Percentiles rank a stretch among this genome's conserved stretches.
Evolutionary conservation across 805 yeast genomes (phyloP).

Genomic region (Alloascoidea hylecoeti): DNA sequence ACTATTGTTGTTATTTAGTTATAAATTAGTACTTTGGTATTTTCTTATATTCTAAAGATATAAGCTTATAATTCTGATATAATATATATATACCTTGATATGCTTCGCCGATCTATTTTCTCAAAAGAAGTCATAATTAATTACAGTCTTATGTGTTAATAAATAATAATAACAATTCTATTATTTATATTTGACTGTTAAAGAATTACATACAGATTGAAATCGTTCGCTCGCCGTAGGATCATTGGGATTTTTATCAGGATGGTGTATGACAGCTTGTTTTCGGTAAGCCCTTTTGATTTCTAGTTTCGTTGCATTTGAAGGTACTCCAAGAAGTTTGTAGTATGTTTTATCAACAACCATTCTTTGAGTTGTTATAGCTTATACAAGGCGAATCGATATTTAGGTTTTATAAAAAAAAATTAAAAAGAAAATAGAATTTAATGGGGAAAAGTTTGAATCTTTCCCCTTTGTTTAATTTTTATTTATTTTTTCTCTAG

Average conservation of each 20-base stretch:
- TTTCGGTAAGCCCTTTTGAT: constrained; percentile 91
- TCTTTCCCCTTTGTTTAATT: too few species aligned
- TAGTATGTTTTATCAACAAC: constrained; percentile 81
- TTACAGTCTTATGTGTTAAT: neutral
- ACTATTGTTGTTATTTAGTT: constrained; percentile 20
- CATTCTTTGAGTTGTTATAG: too few species aligned
- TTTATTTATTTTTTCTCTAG: neutral
- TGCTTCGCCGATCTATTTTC: constrained; percentile 27
- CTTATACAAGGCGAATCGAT: too few species aligned
- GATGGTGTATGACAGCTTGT: constrained; percentile 81
- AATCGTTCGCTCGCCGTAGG: constrained; percentile 80
- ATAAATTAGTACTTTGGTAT: constrained; percentile 13
- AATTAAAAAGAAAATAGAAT: neutral
- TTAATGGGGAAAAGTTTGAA: neutral
- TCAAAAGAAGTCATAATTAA: constrained; percentile 3
- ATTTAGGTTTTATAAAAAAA: too few species aligned
- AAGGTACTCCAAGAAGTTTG: constrained; percentile 56
- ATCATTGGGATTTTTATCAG: constrained; percentile 94
- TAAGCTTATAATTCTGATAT: too few species aligned
- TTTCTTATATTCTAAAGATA: constrained; percentile 10
- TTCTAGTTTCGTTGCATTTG: constrained; percentile 63
- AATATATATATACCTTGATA: constrained; percentile 18
- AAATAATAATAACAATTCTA: too few species aligned
- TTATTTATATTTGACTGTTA: neutral
- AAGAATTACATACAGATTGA: constrained; percentile 40